Evolutionary conservation across 2,329 filamentous ascomycete species (phyloP), one percentile per base, ranked within the genome.

Genomic region (Scedosporium apiospermum): DNA sequence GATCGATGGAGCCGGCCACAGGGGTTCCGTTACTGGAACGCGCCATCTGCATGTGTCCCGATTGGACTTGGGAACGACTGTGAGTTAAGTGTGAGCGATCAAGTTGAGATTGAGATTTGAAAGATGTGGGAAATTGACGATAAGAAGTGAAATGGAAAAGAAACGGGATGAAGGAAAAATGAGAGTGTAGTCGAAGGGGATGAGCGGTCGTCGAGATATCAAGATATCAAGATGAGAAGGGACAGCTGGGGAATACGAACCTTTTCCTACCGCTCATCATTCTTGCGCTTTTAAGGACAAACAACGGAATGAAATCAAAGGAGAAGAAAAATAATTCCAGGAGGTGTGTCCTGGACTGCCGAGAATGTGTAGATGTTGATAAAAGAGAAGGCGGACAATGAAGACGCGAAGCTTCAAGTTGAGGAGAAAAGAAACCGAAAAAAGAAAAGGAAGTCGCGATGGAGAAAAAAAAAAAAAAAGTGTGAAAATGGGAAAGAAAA

Each of bases 391-490:
- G 44, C 44, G 5, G 6, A 10, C 16, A n/a, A 30, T 12, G 49
- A 16, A 44, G 55, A 58, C 38, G 44, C 42, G 61, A 62, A 61
- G 58, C 55, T 21, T 6, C 18, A 34, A 58, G 10, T 51, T 12
- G 42, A n/a, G 34, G 59, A 44, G 23, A 51, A 26, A 46, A 57
- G n/a, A 61, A 61, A 58, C 59, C 21, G 58, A 57, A 62, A 63
- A 63, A 62, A 63, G 53, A 58, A 62, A 62, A 62, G n/a, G 44
- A 23, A 58, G 14, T 21, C 42, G 55, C 42, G n/a, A 42, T 46
- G 21, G 38, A 46, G 23, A 23, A 23, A 61, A 30, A 63, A 23
- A 58, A 58, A 61, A 58, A 64, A 64, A 64, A 60, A 58, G 62
- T 34, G 58, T n/a, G 30, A 49, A 62, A 27, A 26, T 53, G 27